A percentile compares a stretch with the other conserved stretches of the same genome.
Evolutionary conservation across 2,329 filamentous ascomycete species (phyloP).

Genomic region (Lachnum nothofagi): DNA sequence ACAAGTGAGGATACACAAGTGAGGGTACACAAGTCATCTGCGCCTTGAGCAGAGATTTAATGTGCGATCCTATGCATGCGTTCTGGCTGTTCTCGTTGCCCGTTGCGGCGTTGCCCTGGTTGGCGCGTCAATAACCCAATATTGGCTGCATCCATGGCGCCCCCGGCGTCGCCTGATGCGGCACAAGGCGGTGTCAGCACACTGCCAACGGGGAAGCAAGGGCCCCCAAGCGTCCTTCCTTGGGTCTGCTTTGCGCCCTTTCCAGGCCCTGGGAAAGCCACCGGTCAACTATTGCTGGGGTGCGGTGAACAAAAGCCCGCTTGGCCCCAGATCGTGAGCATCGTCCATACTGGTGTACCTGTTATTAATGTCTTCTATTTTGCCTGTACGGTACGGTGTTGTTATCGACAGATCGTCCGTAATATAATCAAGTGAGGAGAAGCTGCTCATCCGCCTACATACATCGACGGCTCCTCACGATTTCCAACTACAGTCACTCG

Average conservation of each 20-base stretch:
- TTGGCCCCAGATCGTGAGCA: background rate
- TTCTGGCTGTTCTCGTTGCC: background rate
- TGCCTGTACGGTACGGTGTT: background rate
- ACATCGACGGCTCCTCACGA: background rate
- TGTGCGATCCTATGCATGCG: background rate
- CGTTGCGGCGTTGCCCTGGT: no score
- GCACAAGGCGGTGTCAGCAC: no score
- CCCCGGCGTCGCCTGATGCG: no score
- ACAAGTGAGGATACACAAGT: background rate
- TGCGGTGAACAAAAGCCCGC: background rate
- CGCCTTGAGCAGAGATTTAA: background rate
- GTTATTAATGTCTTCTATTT: background rate
- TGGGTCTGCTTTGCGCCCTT: background rate
- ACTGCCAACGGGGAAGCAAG: background rate
- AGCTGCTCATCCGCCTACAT: background rate
- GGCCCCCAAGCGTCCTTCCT: no score
- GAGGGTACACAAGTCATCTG: background rate
- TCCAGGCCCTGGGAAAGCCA: background rate
- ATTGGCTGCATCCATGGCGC: no score
- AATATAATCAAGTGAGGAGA: background rate
- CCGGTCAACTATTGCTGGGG: background rate
- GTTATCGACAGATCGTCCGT: background rate
- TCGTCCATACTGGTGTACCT: background rate
- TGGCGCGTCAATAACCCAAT: no score
- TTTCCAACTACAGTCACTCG: conserved; percentile 30